Base-by-base conservation (phyloP, 2,329 filamentous ascomycete species). In the Dactylellina cionopaga region DNA sequence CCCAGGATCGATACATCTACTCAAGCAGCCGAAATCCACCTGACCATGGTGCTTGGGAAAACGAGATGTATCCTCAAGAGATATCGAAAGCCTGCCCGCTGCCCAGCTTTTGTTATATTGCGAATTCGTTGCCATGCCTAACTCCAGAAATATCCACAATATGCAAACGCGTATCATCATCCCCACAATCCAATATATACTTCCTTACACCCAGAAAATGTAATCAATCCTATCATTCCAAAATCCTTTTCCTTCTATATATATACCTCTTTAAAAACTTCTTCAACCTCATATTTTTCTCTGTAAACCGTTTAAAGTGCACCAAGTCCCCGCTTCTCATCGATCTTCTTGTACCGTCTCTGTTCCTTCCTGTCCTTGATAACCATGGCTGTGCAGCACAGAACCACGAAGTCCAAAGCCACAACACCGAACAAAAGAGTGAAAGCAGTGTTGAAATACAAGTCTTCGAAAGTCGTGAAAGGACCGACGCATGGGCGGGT, bases 391-490 rank as follows among this genome's bases (percentile, higher is more conserved):
- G 89, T 88, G 75, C 87, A 86, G 63, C 94, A 82, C 75, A 94
- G 82, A 51, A 94, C 83, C 55, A 91, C 78, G 41, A 85, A 85
- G 78, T 92, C 88, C 75, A 92, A 79, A 82, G 87, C 90, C 73
- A 93, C 90, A 79, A 94, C 88, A 74, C 90, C 91, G 79, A 95
- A 95, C 60, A 90, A 84, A 22, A 87, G 87, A 0, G 91, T 95
- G 80, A 94, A 95, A 78, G 94, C 87, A 63, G 87, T 81, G 80
- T 92, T 90, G 75, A 94, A 82, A 77, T 89, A 90, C 66, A 83
- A 82, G 80, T 92, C 92, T 68, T 88, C 85, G 77, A 89, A 92
- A 59, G 82, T 85, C 22, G 86, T 85, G 76, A 95, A 88, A 1
- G 88, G 85, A 1, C 85, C 83, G 13, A 90, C 85, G 79, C 91